Base-by-base conservation (phyloP, 495 filamentous ascomycete species). In the Penicillium macrosclerotiorum region DNA sequence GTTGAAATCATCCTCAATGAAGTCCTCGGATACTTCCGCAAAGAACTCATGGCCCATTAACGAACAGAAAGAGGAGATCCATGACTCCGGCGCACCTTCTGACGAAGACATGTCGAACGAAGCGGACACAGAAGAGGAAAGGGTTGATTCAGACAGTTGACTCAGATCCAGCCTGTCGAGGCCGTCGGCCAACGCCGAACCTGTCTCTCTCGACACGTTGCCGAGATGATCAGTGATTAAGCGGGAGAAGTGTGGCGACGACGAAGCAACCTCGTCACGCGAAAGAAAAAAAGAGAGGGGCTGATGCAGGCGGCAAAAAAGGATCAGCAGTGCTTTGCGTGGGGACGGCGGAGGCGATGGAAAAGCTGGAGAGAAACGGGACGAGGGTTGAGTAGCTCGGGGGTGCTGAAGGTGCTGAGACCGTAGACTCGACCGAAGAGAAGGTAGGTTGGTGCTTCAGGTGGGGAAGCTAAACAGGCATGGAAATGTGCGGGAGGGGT, bases 1-100 rank as follows among this genome's bases (percentile, higher is more conserved):
- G 70, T 98, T 98, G 74, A 98, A 98, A 64, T 98, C 93, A 82
- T 98, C 93, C 67, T 98, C 93, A 56, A 98, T 97, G 63, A 98
- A 98, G 49, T 98, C 93, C 69, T 98, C 93, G 16, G 89, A 90
- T 31, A 98, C 91, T 67, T 98, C 93, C 38, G 94, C 94, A 63
- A 98, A 98, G 69, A 97, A 98, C 64, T 98, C 93, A 63, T 98
- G 93, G 42, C 93, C 93, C 47, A 96, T 79, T 25, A 97, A 75
- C 23, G 88, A 89, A 73, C 93, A 98, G 67, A 96, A 98, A 37
- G 90, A 92, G 42, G 88, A 85, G 72, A 98, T 97, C 93, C 93
- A 98, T 31, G 89, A 93, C 71, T 95, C 91, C 54, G 88, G 86
- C 3, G 88, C 82, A 47, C 84, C 87, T 39, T 90, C 92, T 3